A percentile compares a stretch with the other conserved stretches of the same genome.
phyloP scores from a whole-genome alignment of 306 rosid species.

The Vigna angularis region DNA sequence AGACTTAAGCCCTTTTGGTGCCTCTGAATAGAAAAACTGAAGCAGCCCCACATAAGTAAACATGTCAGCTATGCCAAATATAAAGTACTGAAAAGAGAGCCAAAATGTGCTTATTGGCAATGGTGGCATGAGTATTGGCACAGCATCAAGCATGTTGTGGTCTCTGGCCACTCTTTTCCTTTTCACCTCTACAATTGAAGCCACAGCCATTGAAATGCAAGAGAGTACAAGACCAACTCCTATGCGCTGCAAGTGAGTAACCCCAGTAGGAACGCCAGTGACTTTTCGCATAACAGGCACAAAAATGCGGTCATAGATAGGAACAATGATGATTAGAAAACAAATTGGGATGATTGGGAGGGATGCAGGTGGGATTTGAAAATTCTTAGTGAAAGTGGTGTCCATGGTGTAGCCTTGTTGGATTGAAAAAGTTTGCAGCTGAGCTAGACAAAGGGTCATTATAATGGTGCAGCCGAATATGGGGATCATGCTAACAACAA shows the following conservation, averaged over 20 bases:
- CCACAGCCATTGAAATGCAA: slow-evolving; percentile 81
- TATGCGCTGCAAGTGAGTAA: slow-evolving; percentile 78
- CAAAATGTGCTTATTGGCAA: slow-evolving; percentile 88
- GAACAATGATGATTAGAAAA: slow-evolving; percentile 69
- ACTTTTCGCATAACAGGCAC: slow-evolving; percentile 67
- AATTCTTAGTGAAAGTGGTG: slow-evolving; percentile 62
- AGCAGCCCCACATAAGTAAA: slow-evolving; percentile 88
- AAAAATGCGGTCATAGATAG: slow-evolving; percentile 72
- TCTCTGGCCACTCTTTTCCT: slow-evolving; percentile 78
- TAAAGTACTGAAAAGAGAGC: slow-evolving; percentile 87
- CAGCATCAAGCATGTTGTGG: slow-evolving; percentile 71
- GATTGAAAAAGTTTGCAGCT: slow-evolving; percentile 94
- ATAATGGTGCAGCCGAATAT: slow-evolving; percentile 84
- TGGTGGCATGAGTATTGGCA: slow-evolving; percentile 62
- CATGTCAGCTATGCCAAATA: slow-evolving; percentile 93
- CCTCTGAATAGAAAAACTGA: slow-evolving; percentile 92
- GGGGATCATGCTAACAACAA: slow-evolving; percentile 74
- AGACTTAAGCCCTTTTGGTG: slow-evolving; percentile 78
- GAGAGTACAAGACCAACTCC: slow-evolving; percentile 91
- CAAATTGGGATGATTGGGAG: slow-evolving; percentile 79
- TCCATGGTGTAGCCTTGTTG: slow-evolving; percentile 84
- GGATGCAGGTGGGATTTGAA: slow-evolving; percentile 85
- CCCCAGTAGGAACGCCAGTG: slow-evolving; percentile 79
- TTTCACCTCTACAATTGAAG: slow-evolving; percentile 71
- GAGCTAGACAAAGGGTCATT: slow-evolving; percentile 97